Evolutionary conservation across 2,329 filamentous ascomycete genomes (phyloP).

Genomic region (Colletotrichum kahawae): DNA sequence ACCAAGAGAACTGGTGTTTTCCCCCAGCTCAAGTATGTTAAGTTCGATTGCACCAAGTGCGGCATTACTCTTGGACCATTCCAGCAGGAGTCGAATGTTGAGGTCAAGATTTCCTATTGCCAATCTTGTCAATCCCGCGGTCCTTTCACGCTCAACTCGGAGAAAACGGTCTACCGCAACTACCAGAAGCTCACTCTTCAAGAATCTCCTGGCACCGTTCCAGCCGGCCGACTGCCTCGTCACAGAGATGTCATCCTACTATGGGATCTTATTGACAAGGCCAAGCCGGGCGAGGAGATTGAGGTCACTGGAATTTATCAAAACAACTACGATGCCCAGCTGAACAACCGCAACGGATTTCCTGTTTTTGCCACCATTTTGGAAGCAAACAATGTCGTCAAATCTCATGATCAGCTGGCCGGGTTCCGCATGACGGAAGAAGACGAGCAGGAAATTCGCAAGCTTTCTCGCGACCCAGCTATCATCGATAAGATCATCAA

Average conservation of each 20-base stretch:
- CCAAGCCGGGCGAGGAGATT: conserved; percentile 97
- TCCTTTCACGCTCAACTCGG: conserved; percentile 93
- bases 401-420: conserved; percentile 95
- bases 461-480: conserved; percentile 84
- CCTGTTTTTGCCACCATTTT: conserved; percentile 97
- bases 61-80: conserved; percentile 91
- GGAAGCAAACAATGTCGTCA: conserved; percentile 96
- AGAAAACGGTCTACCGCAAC: conserved; percentile 98
- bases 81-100: conserved; percentile 94
- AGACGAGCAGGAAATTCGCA: conserved; percentile 89
- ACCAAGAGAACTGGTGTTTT: conserved; percentile 95
- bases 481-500: conserved; percentile 92
- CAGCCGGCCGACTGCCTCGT: conserved; percentile 90
- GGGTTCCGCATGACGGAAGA: conserved; percentile 95
- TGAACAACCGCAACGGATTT: conserved; percentile 99
- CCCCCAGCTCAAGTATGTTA: conserved; percentile 97
- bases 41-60: conserved; percentile 96
- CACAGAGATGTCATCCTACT: conserved; percentile 94
- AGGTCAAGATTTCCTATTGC: conserved; percentile 96
- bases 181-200: conserved; percentile 98
- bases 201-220: conserved; percentile 95
- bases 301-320: conserved; percentile 96
- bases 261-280: conserved; percentile 95
- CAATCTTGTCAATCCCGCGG: conserved; percentile 95
- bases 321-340: conserved; percentile 96